A percentile compares a stretch with the other conserved stretches of the same genome.
Conservation (phyloP, 1,139 yeast species). For the Magnusiomyces fungicola region DNA sequence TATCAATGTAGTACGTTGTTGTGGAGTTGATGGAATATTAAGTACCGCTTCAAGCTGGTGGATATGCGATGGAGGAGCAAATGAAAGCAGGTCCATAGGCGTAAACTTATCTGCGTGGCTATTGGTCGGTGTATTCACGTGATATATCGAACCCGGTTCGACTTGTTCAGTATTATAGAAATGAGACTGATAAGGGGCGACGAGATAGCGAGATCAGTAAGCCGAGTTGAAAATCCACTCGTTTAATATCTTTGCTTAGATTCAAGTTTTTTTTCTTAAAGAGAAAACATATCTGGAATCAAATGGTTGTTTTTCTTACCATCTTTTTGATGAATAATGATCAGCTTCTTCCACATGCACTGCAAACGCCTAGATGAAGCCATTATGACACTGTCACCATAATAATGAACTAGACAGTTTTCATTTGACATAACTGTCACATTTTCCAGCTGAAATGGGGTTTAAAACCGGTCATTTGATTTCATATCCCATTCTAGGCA, state of each 20-base stretch:
- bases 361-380: too few species aligned
- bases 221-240: neutral
- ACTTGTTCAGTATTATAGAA: neutral
- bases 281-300: neutral
- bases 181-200: neutral
- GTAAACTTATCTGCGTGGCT: neutral
- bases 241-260: neutral
- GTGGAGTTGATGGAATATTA: conserved; percentile 2
- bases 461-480: too few species aligned
- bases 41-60: neutral
- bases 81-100: neutral
- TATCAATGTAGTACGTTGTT: conserved; percentile 6
- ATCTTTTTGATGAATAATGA: too few species aligned
- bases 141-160: neutral
- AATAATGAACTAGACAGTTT: too few species aligned
- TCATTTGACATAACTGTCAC: too few species aligned
- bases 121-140: conserved; percentile 1
- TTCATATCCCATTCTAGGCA: too few species aligned
- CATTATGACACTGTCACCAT: too few species aligned
- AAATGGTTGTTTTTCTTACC: neutral
- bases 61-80: neutral
- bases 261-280: neutral
- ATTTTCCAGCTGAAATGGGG: too few species aligned
- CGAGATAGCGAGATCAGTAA: neutral
- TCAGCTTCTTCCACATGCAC: too few species aligned